A percentile compares a stretch with the other conserved stretches of the same genome.
phyloP scores from a whole-genome alignment of 371 early-diverging fungal genomes.

The Blyttiomyces sp. region DNA sequence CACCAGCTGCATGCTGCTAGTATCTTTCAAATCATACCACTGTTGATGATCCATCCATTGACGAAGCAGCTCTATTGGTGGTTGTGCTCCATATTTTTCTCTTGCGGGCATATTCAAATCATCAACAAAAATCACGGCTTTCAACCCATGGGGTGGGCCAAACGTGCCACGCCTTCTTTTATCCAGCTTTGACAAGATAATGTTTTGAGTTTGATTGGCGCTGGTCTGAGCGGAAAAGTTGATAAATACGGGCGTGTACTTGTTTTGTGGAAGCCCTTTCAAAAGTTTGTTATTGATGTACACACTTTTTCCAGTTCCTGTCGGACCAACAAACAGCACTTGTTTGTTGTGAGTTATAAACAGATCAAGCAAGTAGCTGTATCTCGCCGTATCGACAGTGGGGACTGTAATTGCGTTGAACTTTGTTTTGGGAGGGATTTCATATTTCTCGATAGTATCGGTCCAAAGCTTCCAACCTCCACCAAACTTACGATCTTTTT shows the following conservation, averaged over 20 bases:
- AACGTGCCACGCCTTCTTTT: constrained; percentile 52
- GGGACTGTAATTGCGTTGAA: constrained; percentile 55
- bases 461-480: constrained; percentile 53
- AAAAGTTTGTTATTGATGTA: constrained; percentile 57
- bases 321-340: constrained; percentile 53
- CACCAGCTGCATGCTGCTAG: constrained; percentile 46
- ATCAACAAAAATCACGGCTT: constrained; percentile 55
- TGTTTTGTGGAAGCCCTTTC: constrained; percentile 37
- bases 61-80: constrained; percentile 53
- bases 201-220: constrained; percentile 56
- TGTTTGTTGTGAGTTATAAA: constrained; percentile 49
- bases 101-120: constrained; percentile 60
- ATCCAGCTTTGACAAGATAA: constrained; percentile 52
- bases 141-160: constrained; percentile 50
- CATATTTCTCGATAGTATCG: constrained; percentile 47
- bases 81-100: constrained; percentile 60
- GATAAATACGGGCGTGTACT: constrained; percentile 53
- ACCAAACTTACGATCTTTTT: constrained; percentile 49
- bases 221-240: constrained; percentile 59
- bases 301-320: constrained; percentile 53
- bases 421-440: constrained; percentile 48
- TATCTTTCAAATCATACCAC: constrained; percentile 54
- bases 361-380: constrained; percentile 46
- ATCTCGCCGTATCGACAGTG: constrained; percentile 53
- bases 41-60: constrained; percentile 54